These are phyloP conservation scores for Brassica juncea DNA, from an alignment of 345 rosid genomes.

Conservation along the genomic window DNA sequence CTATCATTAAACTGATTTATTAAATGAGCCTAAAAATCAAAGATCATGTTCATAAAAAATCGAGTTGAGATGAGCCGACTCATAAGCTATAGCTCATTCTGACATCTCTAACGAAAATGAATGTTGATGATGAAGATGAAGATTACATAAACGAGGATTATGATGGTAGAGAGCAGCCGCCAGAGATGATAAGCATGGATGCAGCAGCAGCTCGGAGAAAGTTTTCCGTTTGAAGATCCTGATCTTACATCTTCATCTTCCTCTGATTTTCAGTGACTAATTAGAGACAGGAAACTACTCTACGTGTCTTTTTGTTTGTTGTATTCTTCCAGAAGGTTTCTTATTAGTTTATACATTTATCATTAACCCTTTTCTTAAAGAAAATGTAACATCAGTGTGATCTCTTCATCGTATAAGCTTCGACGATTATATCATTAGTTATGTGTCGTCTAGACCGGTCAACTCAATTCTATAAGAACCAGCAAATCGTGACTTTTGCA, in stretches of 20 bases:
- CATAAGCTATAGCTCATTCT: too few relatives aligned
- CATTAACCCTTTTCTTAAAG: constrained; percentile 14
- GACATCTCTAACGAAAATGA: not conserved
- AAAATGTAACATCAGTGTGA: constrained; percentile 27
- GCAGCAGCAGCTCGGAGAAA: constrained; percentile 34
- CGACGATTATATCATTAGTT: not conserved
- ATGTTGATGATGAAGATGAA: constrained; percentile 45
- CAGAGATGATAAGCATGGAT: constrained; percentile 33
- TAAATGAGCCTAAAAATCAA: too few relatives aligned
- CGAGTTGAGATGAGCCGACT: too few relatives aligned
- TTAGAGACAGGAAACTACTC: constrained; percentile 11
- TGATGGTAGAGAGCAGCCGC: constrained; percentile 48
- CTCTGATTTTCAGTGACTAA: constrained; percentile 54
- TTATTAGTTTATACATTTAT: not conserved
- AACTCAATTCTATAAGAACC: not conserved
- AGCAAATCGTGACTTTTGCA: too few relatives aligned
- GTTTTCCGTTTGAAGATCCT: constrained; percentile 46
- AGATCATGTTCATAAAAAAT: too few relatives aligned
- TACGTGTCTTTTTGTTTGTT: not conserved
- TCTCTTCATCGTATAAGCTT: not conserved
- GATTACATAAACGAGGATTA: constrained; percentile 53
- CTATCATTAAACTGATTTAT: too few relatives aligned
- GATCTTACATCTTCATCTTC: constrained; percentile 48
- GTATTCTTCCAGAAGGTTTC: constrained; percentile 14
- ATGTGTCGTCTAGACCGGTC: not conserved